Percentiles rank a stretch among this genome's conserved stretches.
phyloP scores from a whole-genome alignment of 2,329 filamentous ascomycete species.

The Periconia sp. region DNA sequence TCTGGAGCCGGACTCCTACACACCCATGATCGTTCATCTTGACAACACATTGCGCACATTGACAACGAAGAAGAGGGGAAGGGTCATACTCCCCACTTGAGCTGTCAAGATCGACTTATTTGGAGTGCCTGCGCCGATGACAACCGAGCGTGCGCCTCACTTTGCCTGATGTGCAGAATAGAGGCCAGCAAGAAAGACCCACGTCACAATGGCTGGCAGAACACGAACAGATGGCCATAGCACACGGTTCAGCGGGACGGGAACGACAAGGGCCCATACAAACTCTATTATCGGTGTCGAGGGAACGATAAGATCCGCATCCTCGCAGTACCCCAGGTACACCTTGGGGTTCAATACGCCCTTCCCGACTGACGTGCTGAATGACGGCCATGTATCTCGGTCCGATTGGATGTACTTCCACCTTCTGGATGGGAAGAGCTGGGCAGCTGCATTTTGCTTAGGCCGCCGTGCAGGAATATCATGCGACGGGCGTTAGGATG shows the following conservation, averaged over 20 bases:
- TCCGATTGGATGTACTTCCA: conserved; percentile 1
- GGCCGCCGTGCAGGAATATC: conserved; percentile 13
- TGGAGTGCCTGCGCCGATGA: conserved; percentile 3
- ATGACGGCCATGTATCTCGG: not conserved
- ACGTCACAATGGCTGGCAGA: not conserved
- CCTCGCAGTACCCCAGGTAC: conserved; percentile 7
- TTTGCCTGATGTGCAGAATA: not conserved
- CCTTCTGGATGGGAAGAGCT: not conserved
- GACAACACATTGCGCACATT: conserved; percentile 13
- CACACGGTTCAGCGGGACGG: conserved; percentile 3
- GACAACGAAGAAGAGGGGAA: conserved; percentile 9
- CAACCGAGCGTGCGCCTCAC: conserved; percentile 1
- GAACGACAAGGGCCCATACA: conserved; percentile 1
- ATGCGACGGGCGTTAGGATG: conserved; percentile 12
- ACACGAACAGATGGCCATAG: conserved; percentile 17
- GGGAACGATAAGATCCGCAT: conserved; percentile 11
- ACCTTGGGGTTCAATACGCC: not conserved
- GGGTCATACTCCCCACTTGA: conserved; percentile 9
- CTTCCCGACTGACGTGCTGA: conserved; percentile 2
- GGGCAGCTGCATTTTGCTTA: conserved; percentile 7
- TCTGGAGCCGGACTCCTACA: not conserved
- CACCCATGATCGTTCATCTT: conserved; percentile 4
- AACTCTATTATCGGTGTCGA: conserved; percentile 1
- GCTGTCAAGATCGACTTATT: conserved; percentile 2
- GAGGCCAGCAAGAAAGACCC: not conserved